Evolutionary conservation across 768 basidiomycete genomes (phyloP).

Genomic region (Pulveroboletus sp.): DNA sequence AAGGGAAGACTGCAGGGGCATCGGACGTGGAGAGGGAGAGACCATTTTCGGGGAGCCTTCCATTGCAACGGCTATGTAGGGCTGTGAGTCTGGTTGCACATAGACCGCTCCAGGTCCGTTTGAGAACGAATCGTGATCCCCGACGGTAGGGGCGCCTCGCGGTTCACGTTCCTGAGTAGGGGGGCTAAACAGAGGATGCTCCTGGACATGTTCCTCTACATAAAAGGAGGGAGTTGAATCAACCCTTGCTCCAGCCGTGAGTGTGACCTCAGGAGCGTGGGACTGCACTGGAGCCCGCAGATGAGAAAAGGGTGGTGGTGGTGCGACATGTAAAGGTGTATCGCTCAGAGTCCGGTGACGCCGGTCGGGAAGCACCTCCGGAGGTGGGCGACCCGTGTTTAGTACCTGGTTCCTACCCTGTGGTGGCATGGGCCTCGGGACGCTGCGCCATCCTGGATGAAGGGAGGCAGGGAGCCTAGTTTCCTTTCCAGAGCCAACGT

Average conservation of each 20-base stretch:
- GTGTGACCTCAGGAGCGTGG: constrained; percentile 1
- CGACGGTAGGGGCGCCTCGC: neutral
- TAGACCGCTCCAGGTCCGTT: constrained; percentile 7
- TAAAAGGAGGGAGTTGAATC: constrained; percentile 16
- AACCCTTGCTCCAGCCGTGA: neutral
- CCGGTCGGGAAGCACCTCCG: constrained; percentile 5
- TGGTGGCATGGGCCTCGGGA: constrained; percentile 17
- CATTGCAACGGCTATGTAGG: constrained; percentile 1
- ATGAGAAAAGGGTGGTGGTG: constrained; percentile 3
- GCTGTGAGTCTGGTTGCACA: constrained; percentile 8
- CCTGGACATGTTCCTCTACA: constrained; percentile 10
- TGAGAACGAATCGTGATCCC: neutral
- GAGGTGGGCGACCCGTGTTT: constrained; percentile 8
- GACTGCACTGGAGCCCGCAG: constrained; percentile 6
- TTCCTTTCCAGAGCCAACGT: constrained; percentile 18
- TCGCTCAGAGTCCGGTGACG: constrained; percentile 12
- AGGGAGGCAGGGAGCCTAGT: constrained; percentile 36
- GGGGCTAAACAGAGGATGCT: neutral
- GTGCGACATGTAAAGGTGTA: constrained; percentile 8
- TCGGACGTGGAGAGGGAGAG: constrained; percentile 7
- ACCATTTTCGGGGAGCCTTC: constrained; percentile 4
- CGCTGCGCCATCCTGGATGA: constrained; percentile 34
- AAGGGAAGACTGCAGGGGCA: constrained; percentile 9
- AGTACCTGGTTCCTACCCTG: constrained; percentile 12
- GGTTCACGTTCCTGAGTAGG: neutral